Evolutionary conservation across 83 land plant genomes (phyloP).

Genomic region (Diphasiastrum complanatum): DNA sequence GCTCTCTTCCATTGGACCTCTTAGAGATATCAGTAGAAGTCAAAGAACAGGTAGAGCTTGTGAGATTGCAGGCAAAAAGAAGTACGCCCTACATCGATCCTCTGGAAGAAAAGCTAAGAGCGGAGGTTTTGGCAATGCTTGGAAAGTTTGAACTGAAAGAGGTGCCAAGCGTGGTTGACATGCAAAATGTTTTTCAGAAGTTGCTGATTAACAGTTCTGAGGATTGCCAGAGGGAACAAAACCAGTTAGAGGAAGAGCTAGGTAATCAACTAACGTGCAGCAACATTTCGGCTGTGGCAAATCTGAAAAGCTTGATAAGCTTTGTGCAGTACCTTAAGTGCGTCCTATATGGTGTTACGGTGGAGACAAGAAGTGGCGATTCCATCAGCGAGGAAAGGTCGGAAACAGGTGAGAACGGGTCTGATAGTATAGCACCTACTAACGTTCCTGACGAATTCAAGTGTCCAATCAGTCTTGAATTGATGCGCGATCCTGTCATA

Average conservation of each 20-base stretch:
- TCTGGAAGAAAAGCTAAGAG: conserved; percentile 23
- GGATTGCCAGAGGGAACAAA: conserved; percentile 42
- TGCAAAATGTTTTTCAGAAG: conserved; percentile 25
- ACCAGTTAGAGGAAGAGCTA: conserved; percentile 39
- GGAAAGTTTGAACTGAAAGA: conserved; percentile 31
- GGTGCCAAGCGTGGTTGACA: conserved; percentile 27
- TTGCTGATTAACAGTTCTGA: conserved; percentile 30
- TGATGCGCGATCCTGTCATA: conserved; percentile 65
- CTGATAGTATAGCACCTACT: conserved; percentile 24
- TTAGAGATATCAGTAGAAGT: conserved; percentile 35
- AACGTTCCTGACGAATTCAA: conserved; percentile 52
- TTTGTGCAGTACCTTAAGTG: conserved; percentile 58
- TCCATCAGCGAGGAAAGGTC: background rate
- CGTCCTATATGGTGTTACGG: conserved; percentile 45
- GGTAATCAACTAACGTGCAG: conserved; percentile 16
- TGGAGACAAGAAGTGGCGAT: background rate
- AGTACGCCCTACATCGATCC: conserved; percentile 26
- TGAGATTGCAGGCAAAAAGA: conserved; percentile 36
- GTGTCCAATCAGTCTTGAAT: conserved; percentile 59
- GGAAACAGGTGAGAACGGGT: background rate
- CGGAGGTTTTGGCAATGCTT: conserved; percentile 30
- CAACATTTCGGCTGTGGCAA: conserved; percentile 16
- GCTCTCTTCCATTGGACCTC: conserved; percentile 34
- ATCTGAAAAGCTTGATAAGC: conserved; percentile 38
- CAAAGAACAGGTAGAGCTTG: conserved; percentile 32